Conservation (phyloP, 768 basidiomycete genomes). For the Rhodosporidiobolus odoratus region DNA sequence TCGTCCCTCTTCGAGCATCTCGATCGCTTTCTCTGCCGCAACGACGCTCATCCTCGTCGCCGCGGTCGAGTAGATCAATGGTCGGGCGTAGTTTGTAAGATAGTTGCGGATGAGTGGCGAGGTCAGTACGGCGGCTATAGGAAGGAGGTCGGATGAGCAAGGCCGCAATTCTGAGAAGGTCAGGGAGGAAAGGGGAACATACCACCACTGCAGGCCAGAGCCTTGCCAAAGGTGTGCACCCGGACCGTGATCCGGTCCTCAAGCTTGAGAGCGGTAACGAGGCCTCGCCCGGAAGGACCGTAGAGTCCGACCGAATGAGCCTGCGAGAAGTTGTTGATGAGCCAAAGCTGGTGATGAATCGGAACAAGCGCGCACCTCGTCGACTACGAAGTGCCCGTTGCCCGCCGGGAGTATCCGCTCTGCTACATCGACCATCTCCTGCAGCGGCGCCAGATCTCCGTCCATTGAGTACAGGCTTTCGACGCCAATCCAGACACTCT, state of each 20-base stretch:
- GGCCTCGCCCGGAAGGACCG: conserved; percentile 68
- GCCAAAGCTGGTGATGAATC: background rate
- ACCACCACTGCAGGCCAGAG: conserved; percentile 79
- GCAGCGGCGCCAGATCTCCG: conserved; percentile 76
- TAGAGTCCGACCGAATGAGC: conserved; percentile 91
- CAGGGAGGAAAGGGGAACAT: conserved; percentile 42
- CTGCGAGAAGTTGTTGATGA: conserved; percentile 4
- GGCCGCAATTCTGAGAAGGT: background rate
- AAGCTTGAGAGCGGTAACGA: conserved; percentile 65
- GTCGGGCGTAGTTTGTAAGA: conserved; percentile 83
- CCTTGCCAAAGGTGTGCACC: conserved; percentile 90
- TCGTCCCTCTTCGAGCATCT: conserved; percentile 64
- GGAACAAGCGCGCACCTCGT: conserved; percentile 49
- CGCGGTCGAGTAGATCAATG: conserved; percentile 86
- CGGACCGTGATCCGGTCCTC: conserved; percentile 66
- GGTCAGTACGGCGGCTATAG: conserved; percentile 74
- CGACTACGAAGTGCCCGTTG: conserved; percentile 72
- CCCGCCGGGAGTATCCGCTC: conserved; percentile 57
- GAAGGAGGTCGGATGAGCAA: background rate
- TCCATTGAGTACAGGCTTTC: conserved; percentile 96
- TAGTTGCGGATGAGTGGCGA: conserved; percentile 69
- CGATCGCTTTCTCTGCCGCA: conserved; percentile 67
- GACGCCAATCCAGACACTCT: conserved; percentile 65
- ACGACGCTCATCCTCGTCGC: conserved; percentile 70
- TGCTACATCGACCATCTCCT: conserved; percentile 59